These are phyloP conservation scores for Fusarium sp. DNA, from an alignment of 2,329 filamentous ascomycete species.

Conservation along the genomic window DNA sequence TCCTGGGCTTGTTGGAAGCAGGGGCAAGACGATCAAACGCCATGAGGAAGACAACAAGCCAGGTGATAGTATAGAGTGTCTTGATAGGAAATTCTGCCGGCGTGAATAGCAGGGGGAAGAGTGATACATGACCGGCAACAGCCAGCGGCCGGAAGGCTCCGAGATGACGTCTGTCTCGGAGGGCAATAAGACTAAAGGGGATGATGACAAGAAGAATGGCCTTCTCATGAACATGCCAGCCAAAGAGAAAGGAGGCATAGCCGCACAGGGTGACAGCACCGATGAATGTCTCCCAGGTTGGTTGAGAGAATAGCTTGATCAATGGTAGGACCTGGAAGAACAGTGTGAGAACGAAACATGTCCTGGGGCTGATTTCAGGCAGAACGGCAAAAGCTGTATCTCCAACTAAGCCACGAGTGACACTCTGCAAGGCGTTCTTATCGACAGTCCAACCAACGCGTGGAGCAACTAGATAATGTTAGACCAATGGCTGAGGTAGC, in stretches of 20 bases:
- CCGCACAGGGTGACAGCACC: conserved; percentile 91
- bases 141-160: conserved; percentile 91
- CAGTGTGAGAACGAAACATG: conserved; percentile 85
- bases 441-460: conserved; percentile 80
- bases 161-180: conserved; percentile 89
- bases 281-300: conserved; percentile 89
- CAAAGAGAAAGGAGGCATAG: conserved; percentile 96
- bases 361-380: conserved; percentile 82
- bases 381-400: conserved; percentile 95
- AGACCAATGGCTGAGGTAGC: conserved; percentile 3
- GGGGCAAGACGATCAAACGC: conserved; percentile 89
- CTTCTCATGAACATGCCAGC: conserved; percentile 99
- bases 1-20: conserved; percentile 79
- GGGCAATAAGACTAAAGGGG: conserved; percentile 90
- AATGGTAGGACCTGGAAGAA: conserved; percentile 84
- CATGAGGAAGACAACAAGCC: conserved; percentile 87
- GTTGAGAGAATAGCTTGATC: conserved; percentile 81
- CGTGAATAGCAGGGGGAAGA: conserved; percentile 94
- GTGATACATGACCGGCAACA: conserved; percentile 91
- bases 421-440: conserved; percentile 80
- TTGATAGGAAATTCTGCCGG: conserved; percentile 94
- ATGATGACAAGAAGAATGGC: conserved; percentile 94
- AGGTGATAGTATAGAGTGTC: conserved; percentile 90
- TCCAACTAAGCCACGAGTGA: conserved; percentile 91
- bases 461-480: conserved; percentile 73